These are phyloP conservation scores for Cystofilobasidium macerans DNA, from an alignment of 768 basidiomycete genomes.

Conservation along the genomic window DNA sequence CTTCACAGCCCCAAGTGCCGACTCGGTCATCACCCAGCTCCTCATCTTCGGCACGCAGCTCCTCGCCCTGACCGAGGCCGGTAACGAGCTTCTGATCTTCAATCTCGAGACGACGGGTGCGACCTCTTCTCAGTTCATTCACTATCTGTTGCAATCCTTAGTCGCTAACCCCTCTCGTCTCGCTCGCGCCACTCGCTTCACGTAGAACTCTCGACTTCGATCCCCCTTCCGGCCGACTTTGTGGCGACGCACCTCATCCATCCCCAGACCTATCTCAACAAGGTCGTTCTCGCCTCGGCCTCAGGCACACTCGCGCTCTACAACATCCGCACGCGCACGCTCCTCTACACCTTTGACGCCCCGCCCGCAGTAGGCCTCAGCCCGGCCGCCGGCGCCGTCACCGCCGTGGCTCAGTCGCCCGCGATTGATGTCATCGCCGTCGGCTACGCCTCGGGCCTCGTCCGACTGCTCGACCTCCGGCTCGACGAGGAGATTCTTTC, in stretches of 20 bases:
- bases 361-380: conserved; percentile 38
- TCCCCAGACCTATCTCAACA: conserved; percentile 93
- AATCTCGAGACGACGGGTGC: conserved; percentile 53
- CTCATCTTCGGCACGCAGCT: conserved; percentile 71
- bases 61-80: conserved; percentile 67
- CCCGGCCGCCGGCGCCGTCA: conserved; percentile 46
- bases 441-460: conserved; percentile 75
- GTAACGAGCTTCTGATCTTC: conserved; percentile 67
- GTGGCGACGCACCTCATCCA: conserved; percentile 77
- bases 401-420: conserved; percentile 74
- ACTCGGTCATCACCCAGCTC: conserved; percentile 48
- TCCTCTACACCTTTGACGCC: conserved; percentile 67
- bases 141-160: neutral
- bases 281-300: conserved; percentile 70
- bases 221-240: conserved; percentile 73
- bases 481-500: conserved; percentile 78
- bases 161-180: neutral
- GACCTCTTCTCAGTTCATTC: conserved; percentile 21
- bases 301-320: conserved; percentile 81
- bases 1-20: conserved; percentile 10
- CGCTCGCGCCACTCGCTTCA: neutral
- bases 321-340: conserved; percentile 76
- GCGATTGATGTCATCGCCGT: conserved; percentile 94
- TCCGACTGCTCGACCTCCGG: conserved; percentile 79
- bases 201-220: conserved; percentile 52